Evolutionary conservation across 2,329 filamentous ascomycete species (phyloP), one percentile per base, ranked within the genome.

Genomic region (Colletotrichum gloeosporioides): DNA sequence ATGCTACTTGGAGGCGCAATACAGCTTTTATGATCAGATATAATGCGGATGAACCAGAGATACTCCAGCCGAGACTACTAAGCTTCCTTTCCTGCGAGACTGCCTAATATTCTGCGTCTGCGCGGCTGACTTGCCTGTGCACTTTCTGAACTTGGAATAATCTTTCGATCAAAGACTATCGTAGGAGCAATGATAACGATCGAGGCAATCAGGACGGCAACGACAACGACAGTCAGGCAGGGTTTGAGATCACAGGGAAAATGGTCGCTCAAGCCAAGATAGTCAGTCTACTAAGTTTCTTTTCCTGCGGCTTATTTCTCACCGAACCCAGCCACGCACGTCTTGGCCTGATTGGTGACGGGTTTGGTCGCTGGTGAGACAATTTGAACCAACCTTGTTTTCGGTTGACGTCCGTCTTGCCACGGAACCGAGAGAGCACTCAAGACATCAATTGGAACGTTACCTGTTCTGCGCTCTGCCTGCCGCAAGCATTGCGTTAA

Each of bases 111-210:
- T 13, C n/a, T 15, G 39, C 9, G 44, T n/a, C n/a, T 44, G 36
- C 36, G 36, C 36, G 16, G 36, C 36, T 8, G 8, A 39, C 4
- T 8, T 18, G 16, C 16, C 8, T 49, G 44, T 25, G 44, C 22
- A 22, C 10, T 53, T 1, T 0, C 4, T 4, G 3, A 49, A 53
- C n/a, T 4, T 25, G n/a, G 0, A n/a, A 8, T 53, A 13, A 0
- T 22, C 9, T 53, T 22, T 25, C n/a, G n/a, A 22, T 53, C 6
- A 12, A 22, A n/a, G n/a, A 53, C 10, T 10, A 49, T 22, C 12
- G 12, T 8, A 13, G 44, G n/a, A 25, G 5, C 0, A 25, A 53
- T 15, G 4, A 34, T 49, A 8, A 22, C 44, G 44, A 53, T 25
- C 4, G n/a, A 8, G 44, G n/a, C 44, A 22, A 7, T 7, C 8